Conservation (phyloP, 805 yeast genomes). For the Barnettozyma pratensis region DNA sequence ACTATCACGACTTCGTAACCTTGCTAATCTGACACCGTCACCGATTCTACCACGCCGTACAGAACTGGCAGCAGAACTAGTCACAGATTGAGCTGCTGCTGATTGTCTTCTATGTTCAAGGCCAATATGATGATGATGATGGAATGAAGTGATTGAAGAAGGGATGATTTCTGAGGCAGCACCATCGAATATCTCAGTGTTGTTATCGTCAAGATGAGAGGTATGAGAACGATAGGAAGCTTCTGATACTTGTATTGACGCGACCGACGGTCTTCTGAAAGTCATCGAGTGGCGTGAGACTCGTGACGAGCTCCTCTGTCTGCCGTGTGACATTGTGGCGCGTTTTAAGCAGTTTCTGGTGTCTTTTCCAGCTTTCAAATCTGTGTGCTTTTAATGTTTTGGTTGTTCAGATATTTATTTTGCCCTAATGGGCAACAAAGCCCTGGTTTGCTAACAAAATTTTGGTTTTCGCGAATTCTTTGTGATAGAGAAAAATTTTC, state of each 20-base stretch:
- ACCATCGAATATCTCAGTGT: conserved; percentile 69
- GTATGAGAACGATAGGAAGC: conserved; percentile 4
- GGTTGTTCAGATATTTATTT: no score
- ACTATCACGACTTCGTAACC: conserved; percentile 20
- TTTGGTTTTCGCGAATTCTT: background rate
- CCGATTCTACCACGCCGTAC: conserved; percentile 24
- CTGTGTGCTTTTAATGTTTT: no score
- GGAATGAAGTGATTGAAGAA: conserved; percentile 71
- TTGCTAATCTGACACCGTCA: conserved; percentile 16
- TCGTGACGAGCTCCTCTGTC: conserved; percentile 11
- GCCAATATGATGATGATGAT: conserved; percentile 52
- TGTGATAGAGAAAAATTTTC: no score
- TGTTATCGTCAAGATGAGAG: conserved; percentile 47
- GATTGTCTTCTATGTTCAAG: conserved; percentile 11
- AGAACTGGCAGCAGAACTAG: conserved; percentile 24
- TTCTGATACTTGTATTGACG: conserved; percentile 25
- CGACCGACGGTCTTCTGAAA: conserved; percentile 28
- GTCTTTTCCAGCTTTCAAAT: no score
- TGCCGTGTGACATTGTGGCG: conserved; percentile 3
- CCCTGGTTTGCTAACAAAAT: background rate
- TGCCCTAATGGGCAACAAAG: no score
- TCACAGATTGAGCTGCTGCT: conserved; percentile 8
- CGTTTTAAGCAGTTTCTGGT: background rate
- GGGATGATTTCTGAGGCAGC: conserved; percentile 74
- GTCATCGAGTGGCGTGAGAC: conserved; percentile 23